Base-by-base conservation (phyloP, 1,284 basidiomycete genomes). In the Microbotryomycetes sp. region DNA sequence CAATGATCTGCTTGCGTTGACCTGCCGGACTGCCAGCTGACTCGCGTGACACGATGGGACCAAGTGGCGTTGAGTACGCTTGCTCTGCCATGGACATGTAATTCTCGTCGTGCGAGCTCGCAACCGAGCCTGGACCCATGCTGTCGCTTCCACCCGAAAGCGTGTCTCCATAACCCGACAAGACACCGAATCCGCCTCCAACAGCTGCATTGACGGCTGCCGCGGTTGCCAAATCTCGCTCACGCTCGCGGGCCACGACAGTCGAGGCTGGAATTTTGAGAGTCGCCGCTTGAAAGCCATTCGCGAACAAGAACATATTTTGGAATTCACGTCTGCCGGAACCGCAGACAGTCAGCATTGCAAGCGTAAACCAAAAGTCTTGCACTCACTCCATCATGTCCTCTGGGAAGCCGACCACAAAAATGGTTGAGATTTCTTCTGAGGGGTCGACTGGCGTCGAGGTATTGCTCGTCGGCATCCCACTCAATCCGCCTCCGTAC, bases 361-460 rank as follows among this genome's bases (percentile, higher is more conserved):
- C 6, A 4, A 13, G 45, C 45, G 15, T 2, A 2, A 2, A 5
- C n/a, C 5, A n/a, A 47, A 47, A n/a, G 21, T 47, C 53, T n/a
- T n/a, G n/a, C n/a, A n/a, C 35, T 41, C 35, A 41, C 35, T 65
- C 63, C 13, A 49, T 86, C 89, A 98, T 97, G 74, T 98, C 94
- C 67, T 98, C 96, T 3, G 94, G 94, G 75, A 98, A 98, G 0
- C 94, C 94, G 29, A 97, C 94, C 1, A 98, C 93, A 71, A 98
- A 98, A 66, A 98, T 94, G 2, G 94, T 98, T 23, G 89, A 93
- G 62, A 97, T 97, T 71, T 97, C 92, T 74, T 97, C 92, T 18
- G 30, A 7, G 18, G 35, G 35, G 18, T 41, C 35, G 9, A 11
- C 11, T 41, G 18, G 9, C 35, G 35, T 41, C 18, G 5, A 35